These are phyloP conservation scores for Raphidocelis subcapitata DNA, from an alignment of 139 green algal genomes.

Conservation along the genomic window DNA sequence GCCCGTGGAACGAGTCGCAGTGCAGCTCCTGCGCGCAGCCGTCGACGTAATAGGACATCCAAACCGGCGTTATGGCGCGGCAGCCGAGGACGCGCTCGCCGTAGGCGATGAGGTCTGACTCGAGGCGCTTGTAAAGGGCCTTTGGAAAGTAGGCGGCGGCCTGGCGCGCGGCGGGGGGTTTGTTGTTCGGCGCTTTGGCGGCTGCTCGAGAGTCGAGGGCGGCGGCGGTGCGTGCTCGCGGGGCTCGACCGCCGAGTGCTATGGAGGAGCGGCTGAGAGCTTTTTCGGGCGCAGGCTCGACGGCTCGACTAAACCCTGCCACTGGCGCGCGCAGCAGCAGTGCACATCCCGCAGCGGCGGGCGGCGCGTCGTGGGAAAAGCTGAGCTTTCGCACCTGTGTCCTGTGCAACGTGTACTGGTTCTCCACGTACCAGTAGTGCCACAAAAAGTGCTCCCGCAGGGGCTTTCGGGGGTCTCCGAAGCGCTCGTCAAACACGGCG, in stretches of 20 bases:
- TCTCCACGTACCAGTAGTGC: conserved; percentile 44
- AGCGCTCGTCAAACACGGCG: conserved; percentile 46
- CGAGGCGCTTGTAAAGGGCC: conserved; percentile 50
- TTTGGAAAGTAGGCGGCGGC: conserved; percentile 21
- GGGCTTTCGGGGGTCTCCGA: conserved; percentile 46
- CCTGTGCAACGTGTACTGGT: conserved; percentile 77
- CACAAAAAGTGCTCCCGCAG: conserved; percentile 66
- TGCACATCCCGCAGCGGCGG: too few species aligned
- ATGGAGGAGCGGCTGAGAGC: neutral
- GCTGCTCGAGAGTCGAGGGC: neutral
- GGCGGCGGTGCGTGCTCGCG: neutral
- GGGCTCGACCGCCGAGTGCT: neutral
- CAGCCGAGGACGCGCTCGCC: conserved; percentile 70
- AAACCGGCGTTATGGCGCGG: conserved; percentile 77
- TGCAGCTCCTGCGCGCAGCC: conserved; percentile 65
- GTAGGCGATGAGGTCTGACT: conserved; percentile 67
- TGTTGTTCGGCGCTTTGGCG: too few species aligned
- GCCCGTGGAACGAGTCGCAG: conserved; percentile 73
- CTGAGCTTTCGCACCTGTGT: conserved; percentile 61
- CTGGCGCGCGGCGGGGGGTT: neutral
- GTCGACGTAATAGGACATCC: conserved; percentile 81
- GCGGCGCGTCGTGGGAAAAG: too few species aligned
- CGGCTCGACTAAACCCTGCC: neutral
- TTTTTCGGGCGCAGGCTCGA: neutral
- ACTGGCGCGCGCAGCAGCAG: neutral